phyloP scores from a whole-genome alignment of 1,284 basidiomycete species.

The Vanrija sp. region DNA sequence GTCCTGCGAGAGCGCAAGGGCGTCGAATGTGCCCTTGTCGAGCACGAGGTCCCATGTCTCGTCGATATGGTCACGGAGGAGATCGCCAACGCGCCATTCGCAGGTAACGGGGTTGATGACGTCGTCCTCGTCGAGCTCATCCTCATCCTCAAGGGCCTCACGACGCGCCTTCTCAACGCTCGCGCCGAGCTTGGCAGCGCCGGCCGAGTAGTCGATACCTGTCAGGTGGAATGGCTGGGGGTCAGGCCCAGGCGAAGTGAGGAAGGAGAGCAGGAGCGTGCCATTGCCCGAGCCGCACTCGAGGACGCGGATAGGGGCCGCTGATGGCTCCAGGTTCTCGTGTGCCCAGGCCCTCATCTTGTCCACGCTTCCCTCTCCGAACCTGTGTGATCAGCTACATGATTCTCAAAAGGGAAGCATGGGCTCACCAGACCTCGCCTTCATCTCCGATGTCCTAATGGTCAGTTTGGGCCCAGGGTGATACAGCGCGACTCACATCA shows the following conservation, averaged over 20 bases:
- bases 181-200: conserved; percentile 30
- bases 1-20: conserved; percentile 40
- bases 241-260: conserved; percentile 29
- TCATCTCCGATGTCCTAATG: conserved; percentile 16
- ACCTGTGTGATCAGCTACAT: conserved; percentile 26
- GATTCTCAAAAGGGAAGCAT: background rate
- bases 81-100: conserved; percentile 41
- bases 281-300: conserved; percentile 48
- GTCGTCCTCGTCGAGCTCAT: conserved; percentile 34
- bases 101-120: conserved; percentile 32
- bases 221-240: conserved; percentile 39
- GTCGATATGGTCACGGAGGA: conserved; percentile 34
- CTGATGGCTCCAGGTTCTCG: conserved; percentile 27
- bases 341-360: conserved; percentile 48
- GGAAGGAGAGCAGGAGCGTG: conserved; percentile 47
- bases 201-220: conserved; percentile 46
- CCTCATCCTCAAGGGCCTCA: conserved; percentile 18
- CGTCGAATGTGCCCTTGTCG: conserved; percentile 50
- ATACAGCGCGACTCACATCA: conserved; percentile 18
- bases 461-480: background rate
- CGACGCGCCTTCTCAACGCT: conserved; percentile 31
- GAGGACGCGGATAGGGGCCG: conserved; percentile 29
- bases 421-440: conserved; percentile 43
- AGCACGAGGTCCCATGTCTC: conserved; percentile 48
- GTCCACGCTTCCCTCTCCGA: conserved; percentile 42